Evolutionary conservation across 305 asterid species (phyloP), one percentile per base, ranked within the genome.

Genomic region (Solanum hybrid): DNA sequence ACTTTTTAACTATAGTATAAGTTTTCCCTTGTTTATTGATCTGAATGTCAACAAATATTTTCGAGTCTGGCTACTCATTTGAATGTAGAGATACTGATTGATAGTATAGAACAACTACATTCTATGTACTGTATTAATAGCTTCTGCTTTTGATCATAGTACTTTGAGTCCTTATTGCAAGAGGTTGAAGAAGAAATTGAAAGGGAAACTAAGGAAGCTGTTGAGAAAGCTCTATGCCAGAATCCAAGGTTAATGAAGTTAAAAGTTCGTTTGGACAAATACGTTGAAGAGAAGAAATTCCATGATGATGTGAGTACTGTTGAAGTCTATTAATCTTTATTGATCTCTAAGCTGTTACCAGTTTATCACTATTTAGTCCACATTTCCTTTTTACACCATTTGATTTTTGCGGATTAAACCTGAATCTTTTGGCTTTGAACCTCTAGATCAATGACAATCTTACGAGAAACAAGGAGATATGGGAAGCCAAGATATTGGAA

Each of bases 391-490:
- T 51, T 66, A 22, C 38, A 34, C 72, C 86, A 75, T 90, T 45
- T 60, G 36, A 2, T 87, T 88, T 89, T 84, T 78, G 76, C 6
- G 35, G 88, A 78, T 87, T 92, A 72, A 85, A 86, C 87, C 75
- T 82, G 91, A 82, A 85, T 85, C 26, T 7, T 85, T 85, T 85
- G 45, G 51, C 10, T 19, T 85, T 85, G 88, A 85, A 34, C 14
- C n/a, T 56, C 76, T 91, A 97, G 99, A 95, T 97, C 92, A 93
- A 95, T 92, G 99, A 95, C 64, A 96, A 97, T 93, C 98, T 97
- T 90, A 34, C 88, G 79, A 95, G 94, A 92, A 97, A 97, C 94
- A 94, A 94, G 92, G 93, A 90, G 86, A 92, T 93, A 89, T 97
- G 99, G 99, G 98, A 94, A 91, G 84, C 95, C 88, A 95, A 94